Evolutionary conservation across 495 filamentous ascomycete genomes (phyloP), one percentile per base, ranked within the genome.

Genomic region (Hypoxylon trugodes): DNA sequence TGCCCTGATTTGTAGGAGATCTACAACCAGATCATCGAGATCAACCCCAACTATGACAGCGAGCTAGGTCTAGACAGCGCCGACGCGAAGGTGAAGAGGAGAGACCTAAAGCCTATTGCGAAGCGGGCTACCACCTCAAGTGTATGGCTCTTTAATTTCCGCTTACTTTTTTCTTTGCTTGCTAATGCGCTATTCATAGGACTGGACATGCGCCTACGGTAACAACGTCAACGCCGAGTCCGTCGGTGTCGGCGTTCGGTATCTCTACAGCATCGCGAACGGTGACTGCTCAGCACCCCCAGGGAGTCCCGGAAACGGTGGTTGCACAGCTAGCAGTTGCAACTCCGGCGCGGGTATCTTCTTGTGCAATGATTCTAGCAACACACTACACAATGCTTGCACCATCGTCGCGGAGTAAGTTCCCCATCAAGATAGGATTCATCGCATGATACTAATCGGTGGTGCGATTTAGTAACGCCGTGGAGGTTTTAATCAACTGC

Each of bases 231-330:
- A 38, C 26, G 63, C 57, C 2, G 48, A 55, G 36, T 61, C 63
- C 12, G 40, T 66, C 26, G 63, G 56, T 30, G 49, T 6, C 4
- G 63, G 52, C 1, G 33, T 66, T 1, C 61, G 59, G 32, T 66
- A 66, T 40, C 37, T 66, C 7, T 66, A 66, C 50, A 61, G 63
- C 57, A 66, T 66, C 36, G 63, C 50, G 12, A 66, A 66, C 18
- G 63, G 36, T 16, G 63, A 61, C 21, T 66, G 63, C 30, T 47
- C 59, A 7, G 63, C 63, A 8, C 63, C 63, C 4, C 49, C 63
- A 4, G 63, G 63, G 10, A 37, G 19, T 8, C 63, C 63, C 3
- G 63, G 63, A 8, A 45, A 21, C 6, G 63, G 63, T 22, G 63
- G 63, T 13, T 66, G 63, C 42, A 66, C 21, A 1, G 28, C 32